Base-by-base conservation (phyloP, 2,329 filamentous ascomycete species). In the Fusarium zealandicum region DNA sequence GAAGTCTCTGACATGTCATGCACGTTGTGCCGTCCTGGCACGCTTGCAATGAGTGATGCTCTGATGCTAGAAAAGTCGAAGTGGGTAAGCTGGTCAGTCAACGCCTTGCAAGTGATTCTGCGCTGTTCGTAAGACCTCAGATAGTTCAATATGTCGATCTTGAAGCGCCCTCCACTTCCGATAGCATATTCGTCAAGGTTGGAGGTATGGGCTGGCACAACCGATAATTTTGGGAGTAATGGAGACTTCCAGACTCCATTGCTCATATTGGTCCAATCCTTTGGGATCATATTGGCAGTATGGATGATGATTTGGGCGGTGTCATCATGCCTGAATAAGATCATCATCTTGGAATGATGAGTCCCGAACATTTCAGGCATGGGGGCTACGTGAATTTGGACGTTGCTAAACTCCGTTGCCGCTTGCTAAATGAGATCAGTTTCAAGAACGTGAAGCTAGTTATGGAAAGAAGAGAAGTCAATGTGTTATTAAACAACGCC, bases 281-380 rank as follows among this genome's bases (percentile, higher is more conserved):
- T 86, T 4, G 81, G 69, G n/a, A 96, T 93, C 88, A 96, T 92
- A 65, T 96, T 96, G 14, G 92, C 91, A 0, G 92, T 96, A 65
- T 96, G 90, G 25, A 96, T 92, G 50, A 96, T 75, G 6, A 96
- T 77, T 73, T 96, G 89, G 1, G 88, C 90, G 0, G 81, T 84
- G 57, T 89, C 85, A 69, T 96, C 91, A 70, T 90, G 86, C 5
- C 90, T 83, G 57, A 96, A 79, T 4, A 96, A 73, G n/a, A 96
- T 78, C 72, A 96, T 83, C 90, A 96, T 95, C 73, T 96, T 95
- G 11, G 89, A 80, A 64, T 88, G 92, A 72, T 96, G 92, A 0
- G 92, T 96, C 3, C 92, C 92, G 68, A 92, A 96, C 60, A 87
- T 84, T 69, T 93, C 90, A 0, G 91, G 89, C 82, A 96, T 89